Conservation (phyloP, 495 filamentous ascomycete species). For the Xylaria bambusicola region DNA sequence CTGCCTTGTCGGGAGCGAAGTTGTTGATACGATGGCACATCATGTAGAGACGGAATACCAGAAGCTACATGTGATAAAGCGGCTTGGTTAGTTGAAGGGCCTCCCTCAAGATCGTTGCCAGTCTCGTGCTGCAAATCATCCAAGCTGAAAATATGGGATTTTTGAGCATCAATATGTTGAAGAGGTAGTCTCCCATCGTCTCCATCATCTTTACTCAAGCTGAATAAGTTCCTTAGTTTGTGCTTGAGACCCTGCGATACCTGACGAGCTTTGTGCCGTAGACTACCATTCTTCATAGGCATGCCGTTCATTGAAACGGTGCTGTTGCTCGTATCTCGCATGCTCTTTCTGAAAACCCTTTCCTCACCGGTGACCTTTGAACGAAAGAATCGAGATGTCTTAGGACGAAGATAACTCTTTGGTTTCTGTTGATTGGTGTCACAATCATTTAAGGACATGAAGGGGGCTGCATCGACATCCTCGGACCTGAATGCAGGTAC, state of each 20-base stretch:
- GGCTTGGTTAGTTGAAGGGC: conserved; percentile 33
- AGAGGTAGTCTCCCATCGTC: conserved; percentile 42
- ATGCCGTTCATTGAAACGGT: conserved; percentile 27
- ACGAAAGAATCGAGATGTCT: conserved; percentile 52
- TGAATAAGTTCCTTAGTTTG: conserved; percentile 62
- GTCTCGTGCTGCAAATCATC: conserved; percentile 22
- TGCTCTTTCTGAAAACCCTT: conserved; percentile 42
- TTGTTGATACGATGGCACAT: conserved; percentile 40
- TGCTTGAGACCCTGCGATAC: conserved; percentile 63
- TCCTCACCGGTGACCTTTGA: conserved; percentile 48
- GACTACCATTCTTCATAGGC: conserved; percentile 32
- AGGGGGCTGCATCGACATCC: conserved; percentile 15
- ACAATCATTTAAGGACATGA: not conserved
- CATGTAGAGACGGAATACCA: conserved; percentile 42
- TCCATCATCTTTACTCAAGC: conserved; percentile 44
- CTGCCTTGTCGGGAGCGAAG: conserved; percentile 52
- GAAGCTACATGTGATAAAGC: conserved; percentile 45
- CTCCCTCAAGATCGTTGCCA: conserved; percentile 25
- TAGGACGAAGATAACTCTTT: conserved; percentile 30
- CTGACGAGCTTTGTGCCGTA: conserved; percentile 58
- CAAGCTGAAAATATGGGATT: conserved; percentile 45
- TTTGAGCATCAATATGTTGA: conserved; percentile 54
- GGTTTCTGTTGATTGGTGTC: conserved; percentile 2
- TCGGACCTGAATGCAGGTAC: conserved; percentile 22
- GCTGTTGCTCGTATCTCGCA: conserved; percentile 28